Evolutionary conservation across 2,329 filamentous ascomycete genomes (phyloP).

Genomic region (Xylariaceae sp.): DNA sequence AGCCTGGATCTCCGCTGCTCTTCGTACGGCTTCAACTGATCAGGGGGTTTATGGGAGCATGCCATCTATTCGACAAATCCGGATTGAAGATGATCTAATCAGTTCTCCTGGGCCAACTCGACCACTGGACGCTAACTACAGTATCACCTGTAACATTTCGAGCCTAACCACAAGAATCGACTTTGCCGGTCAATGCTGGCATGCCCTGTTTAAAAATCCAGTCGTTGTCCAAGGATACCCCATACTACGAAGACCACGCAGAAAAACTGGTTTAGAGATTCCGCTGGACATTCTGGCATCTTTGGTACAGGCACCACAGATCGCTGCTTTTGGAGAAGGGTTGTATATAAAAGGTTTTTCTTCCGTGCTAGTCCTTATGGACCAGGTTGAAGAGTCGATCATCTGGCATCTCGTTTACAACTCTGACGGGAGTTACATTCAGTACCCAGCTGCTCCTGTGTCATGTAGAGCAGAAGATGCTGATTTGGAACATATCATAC

Average conservation of each 20-base stretch:
- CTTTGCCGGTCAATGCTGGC: constrained; percentile 11
- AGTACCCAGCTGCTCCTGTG: not conserved
- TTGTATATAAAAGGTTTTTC: constrained; percentile 5
- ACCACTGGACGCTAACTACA: not conserved
- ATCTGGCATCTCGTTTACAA: constrained; percentile 6
- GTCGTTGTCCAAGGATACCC: constrained; percentile 8
- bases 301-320: not conserved
- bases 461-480: no score
- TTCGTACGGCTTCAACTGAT: not conserved
- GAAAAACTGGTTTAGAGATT: constrained; percentile 2
- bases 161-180: no score
- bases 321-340: not conserved
- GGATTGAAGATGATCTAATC: not conserved
- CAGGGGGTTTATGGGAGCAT: not conserved
- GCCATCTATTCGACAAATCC: not conserved
- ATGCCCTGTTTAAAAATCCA: constrained; percentile 3
- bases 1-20: constrained; percentile 1
- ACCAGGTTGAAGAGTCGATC: not conserved
- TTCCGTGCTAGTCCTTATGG: not conserved
- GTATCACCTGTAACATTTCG: not conserved
- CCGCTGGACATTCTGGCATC: not conserved
- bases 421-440: not conserved
- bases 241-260: not conserved
- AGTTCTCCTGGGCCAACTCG: not conserved
- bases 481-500: no score